These are phyloP conservation scores for Aspergillus terreus DNA, from an alignment of 2,329 filamentous ascomycete genomes.

Conservation along the genomic window DNA sequence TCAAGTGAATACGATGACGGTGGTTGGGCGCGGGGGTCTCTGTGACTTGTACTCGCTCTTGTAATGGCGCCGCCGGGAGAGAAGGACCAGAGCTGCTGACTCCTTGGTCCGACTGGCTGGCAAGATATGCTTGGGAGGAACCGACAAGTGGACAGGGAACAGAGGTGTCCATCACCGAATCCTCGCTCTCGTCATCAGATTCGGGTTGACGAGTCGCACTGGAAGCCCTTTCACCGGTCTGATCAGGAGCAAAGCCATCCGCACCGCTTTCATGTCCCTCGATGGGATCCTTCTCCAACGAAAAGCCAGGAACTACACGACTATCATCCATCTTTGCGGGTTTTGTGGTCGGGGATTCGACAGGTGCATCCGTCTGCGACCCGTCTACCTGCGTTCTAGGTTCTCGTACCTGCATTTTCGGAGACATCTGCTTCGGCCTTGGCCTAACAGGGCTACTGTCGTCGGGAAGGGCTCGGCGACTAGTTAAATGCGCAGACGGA, in stretches of 20 bases:
- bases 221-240: neutral
- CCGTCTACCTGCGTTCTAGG: neutral
- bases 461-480: constrained; percentile 18
- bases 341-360: neutral
- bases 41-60: constrained; percentile 27
- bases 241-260: neutral
- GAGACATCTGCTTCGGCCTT: neutral
- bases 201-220: constrained; percentile 1
- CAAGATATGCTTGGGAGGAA: constrained; percentile 17
- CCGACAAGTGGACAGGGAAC: constrained; percentile 28
- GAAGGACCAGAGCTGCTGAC: constrained; percentile 19
- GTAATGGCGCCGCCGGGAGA: constrained; percentile 12
- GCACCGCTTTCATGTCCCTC: neutral
- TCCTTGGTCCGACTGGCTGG: constrained; percentile 22
- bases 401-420: neutral
- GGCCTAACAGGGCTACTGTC: constrained; percentile 26
- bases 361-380: neutral
- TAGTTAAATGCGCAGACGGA: constrained; percentile 9
- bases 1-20: constrained; percentile 3
- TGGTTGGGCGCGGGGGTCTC: constrained; percentile 24
- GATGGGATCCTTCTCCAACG: neutral
- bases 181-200: constrained; percentile 25
- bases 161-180: constrained; percentile 34
- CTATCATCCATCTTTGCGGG: neutral
- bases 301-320: neutral